These are phyloP conservation scores for Hyphopichia fennica DNA, from an alignment of 1,139 yeast genomes.

Conservation along the genomic window DNA sequence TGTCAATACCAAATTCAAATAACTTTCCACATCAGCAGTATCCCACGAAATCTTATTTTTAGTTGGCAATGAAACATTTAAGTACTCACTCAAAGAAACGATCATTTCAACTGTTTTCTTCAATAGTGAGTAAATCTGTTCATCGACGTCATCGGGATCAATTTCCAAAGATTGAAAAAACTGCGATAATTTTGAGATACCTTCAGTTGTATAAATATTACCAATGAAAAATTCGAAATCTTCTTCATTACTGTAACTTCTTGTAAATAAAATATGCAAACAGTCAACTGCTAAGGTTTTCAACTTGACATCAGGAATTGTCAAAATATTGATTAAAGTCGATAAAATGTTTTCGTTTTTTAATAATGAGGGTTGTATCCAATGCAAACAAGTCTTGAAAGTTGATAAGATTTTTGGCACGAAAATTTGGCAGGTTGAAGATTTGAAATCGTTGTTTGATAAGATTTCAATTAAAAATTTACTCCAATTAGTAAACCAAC, in stretches of 20 bases:
- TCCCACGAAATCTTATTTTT: slow-evolving; percentile 46
- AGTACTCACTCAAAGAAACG: slow-evolving; percentile 81
- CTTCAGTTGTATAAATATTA: slow-evolving; percentile 70
- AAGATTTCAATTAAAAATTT: slow-evolving; percentile 57
- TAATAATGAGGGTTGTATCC: slow-evolving; percentile 82
- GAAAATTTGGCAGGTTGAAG: slow-evolving; percentile 44
- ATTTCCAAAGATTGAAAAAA: slow-evolving; percentile 65
- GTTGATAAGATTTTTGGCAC: slow-evolving; percentile 76
- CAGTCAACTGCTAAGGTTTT: slow-evolving; percentile 89
- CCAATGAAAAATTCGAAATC: slow-evolving; percentile 84
- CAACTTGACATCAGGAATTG: slow-evolving; percentile 61
- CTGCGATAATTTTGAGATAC: slow-evolving; percentile 62
- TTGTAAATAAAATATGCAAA: slow-evolving; percentile 81
- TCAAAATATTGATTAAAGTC: slow-evolving; percentile 61
- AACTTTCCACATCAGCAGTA: slow-evolving; percentile 58
- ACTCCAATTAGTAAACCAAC: slow-evolving; percentile 88
- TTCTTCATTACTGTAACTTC: slow-evolving; percentile 66
- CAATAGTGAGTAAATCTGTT: slow-evolving; percentile 69
- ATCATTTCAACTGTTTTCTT: slow-evolving; percentile 94
- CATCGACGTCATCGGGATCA: slow-evolving; percentile 79
- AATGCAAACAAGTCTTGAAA: slow-evolving; percentile 83
- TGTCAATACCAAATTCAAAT: slow-evolving; percentile 69
- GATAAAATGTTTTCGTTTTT: slow-evolving; percentile 66
- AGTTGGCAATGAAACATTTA: slow-evolving; percentile 44
- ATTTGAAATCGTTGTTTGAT: slow-evolving; percentile 28